Conservation (phyloP, 306 rosid genomes). For the Vigna mungo region DNA sequence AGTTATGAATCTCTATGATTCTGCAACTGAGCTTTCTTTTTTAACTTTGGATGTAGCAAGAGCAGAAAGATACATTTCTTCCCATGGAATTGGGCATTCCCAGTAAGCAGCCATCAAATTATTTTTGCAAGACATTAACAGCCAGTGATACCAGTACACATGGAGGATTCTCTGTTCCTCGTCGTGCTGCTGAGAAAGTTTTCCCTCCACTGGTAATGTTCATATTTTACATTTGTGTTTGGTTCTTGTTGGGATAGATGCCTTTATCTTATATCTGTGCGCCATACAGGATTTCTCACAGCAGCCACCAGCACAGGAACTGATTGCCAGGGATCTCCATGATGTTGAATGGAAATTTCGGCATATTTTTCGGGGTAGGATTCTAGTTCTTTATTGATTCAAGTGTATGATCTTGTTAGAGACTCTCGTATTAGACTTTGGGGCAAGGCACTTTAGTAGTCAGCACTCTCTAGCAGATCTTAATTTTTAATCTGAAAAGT, state of each 20-base stretch:
- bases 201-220: constrained; percentile 84
- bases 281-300: constrained; percentile 74
- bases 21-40: constrained; percentile 27
- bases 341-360: constrained; percentile 94
- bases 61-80: constrained; percentile 93
- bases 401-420: constrained; percentile 11
- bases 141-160: constrained; percentile 97
- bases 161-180: constrained; percentile 98
- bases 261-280: constrained; percentile 42
- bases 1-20: not conserved
- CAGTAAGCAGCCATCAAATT: constrained; percentile 92
- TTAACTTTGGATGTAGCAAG: constrained; percentile 61
- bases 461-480: not conserved
- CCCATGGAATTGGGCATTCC: constrained; percentile 92
- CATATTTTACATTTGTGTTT: constrained; percentile 33
- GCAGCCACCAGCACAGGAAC: constrained; percentile 95
- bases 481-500: constrained; percentile 5
- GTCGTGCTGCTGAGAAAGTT: constrained; percentile 96
- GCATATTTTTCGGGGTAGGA: constrained; percentile 85
- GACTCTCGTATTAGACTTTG: not conserved
- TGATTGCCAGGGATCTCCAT: constrained; percentile 93
- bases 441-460: constrained; percentile 22
- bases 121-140: constrained; percentile 94
- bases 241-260: constrained; percentile 32
- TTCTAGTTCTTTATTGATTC: not conserved